phyloP scores from a whole-genome alignment of 1,284 basidiomycete species.

The Xerocomus amazonicus region DNA sequence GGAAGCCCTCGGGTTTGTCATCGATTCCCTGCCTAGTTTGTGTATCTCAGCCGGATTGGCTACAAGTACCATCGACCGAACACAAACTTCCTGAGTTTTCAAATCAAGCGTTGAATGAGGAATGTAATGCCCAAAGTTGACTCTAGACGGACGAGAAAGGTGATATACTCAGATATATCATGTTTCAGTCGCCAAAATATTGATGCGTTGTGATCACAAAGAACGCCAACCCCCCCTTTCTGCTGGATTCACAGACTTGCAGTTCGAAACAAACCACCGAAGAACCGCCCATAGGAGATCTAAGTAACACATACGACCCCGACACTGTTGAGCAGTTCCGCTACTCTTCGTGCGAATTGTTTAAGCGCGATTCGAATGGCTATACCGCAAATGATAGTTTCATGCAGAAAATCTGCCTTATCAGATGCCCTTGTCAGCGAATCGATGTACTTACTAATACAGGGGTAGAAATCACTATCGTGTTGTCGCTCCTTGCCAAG shows the following conservation, averaged over 20 bases:
- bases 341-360: too few relatives aligned
- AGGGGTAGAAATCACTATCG: background rate
- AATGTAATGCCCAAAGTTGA: background rate
- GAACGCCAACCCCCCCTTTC: too few relatives aligned
- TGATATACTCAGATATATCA: background rate
- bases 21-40: constrained; percentile 13
- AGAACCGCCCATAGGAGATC: background rate
- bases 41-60: background rate
- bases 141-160: background rate
- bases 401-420: background rate
- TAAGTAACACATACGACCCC: background rate
- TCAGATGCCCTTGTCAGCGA: background rate
- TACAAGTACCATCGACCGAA: background rate
- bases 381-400: background rate
- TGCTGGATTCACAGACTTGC: background rate
- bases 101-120: background rate
- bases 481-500: background rate
- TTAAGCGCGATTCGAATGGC: too few relatives aligned
- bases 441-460: background rate
- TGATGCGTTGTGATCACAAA: background rate
- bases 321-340: background rate
- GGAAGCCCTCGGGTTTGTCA: constrained; percentile 27
- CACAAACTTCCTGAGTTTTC: background rate
- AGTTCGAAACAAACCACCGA: background rate
- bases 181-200: background rate